These are phyloP conservation scores for Leccinum longicurvipes DNA, from an alignment of 768 basidiomycete genomes.

Conservation along the genomic window DNA sequence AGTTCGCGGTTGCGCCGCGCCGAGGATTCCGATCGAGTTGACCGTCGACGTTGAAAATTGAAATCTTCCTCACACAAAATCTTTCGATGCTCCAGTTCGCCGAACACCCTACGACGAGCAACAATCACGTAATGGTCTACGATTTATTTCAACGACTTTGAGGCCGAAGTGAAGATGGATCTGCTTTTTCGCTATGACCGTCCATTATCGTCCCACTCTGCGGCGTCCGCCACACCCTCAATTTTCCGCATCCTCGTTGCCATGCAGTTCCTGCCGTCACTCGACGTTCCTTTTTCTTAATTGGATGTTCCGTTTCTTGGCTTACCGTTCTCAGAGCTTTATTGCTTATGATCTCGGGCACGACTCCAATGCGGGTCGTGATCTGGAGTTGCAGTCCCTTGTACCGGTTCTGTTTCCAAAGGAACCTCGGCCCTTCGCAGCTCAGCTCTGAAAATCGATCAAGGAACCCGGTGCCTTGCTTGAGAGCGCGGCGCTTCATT, in stretches of 20 bases:
- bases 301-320: constrained; percentile 15
- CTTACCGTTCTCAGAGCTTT: constrained; percentile 13
- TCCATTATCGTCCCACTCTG: constrained; percentile 15
- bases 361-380: constrained; percentile 15
- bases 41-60: neutral
- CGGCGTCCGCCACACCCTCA: constrained; percentile 24
- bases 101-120: neutral
- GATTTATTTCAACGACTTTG: neutral
- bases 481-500: constrained; percentile 14
- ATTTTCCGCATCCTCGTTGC: constrained; percentile 19
- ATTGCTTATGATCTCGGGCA: constrained; percentile 17
- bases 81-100: neutral
- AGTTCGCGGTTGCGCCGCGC: constrained; percentile 9
- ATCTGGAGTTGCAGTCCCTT: constrained; percentile 24
- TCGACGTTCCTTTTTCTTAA: constrained; percentile 24
- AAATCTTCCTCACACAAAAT: neutral
- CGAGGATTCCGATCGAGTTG: constrained; percentile 18
- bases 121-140: no score
- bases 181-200: constrained; percentile 6
- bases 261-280: constrained; percentile 17
- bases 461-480: constrained; percentile 28
- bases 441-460: constrained; percentile 25
- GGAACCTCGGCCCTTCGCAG: constrained; percentile 11
- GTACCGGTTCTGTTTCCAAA: constrained; percentile 22
- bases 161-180: no score